Percentiles rank a stretch among this genome's conserved stretches.
Conservation (phyloP, 768 basidiomycete genomes). For the Hemileccinum rubropunctum region DNA sequence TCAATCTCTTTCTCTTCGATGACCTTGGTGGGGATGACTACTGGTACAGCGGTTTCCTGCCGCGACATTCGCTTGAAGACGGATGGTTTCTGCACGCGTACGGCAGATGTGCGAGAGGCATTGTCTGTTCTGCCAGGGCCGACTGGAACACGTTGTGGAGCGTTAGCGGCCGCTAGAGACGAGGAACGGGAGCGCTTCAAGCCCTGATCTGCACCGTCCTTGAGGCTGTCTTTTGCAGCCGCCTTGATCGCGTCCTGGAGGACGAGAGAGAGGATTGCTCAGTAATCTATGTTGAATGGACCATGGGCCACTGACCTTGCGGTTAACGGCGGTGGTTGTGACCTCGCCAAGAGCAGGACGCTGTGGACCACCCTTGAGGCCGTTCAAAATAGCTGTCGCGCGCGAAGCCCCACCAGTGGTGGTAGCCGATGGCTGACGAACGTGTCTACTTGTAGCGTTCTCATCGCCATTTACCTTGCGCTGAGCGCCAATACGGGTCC, state of each 20-base stretch:
- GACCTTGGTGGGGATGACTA: conserved; percentile 37
- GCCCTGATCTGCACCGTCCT: conserved; percentile 53
- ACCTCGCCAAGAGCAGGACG: conserved; percentile 82
- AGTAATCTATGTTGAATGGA: conserved; percentile 2
- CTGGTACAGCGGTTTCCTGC: conserved; percentile 41
- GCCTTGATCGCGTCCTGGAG: conserved; percentile 41
- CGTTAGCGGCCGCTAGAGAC: conserved; percentile 59
- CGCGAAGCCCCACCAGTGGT: conserved; percentile 48
- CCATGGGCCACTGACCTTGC: conserved; percentile 51
- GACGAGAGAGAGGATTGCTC: conserved; percentile 2
- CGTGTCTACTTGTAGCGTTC: conserved; percentile 68
- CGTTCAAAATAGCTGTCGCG: conserved; percentile 38
- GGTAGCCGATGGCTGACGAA: conserved; percentile 58
- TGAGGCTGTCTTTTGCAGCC: conserved; percentile 53
- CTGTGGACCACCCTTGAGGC: conserved; percentile 54
- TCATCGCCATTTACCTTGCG: conserved; percentile 73
- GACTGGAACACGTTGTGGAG: conserved; percentile 66
- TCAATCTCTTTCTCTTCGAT: conserved; percentile 51
- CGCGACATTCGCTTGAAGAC: conserved; percentile 42
- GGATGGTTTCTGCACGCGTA: conserved; percentile 29
- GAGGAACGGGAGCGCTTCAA: conserved; percentile 61
- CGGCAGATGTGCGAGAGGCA: conserved; percentile 33
- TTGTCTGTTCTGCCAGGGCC: conserved; percentile 55
- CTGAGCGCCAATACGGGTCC: conserved; percentile 59
- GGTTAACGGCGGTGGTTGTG: conserved; percentile 71